phyloP scores from a whole-genome alignment of 495 filamentous ascomycete species.

The Chlorociboria aeruginascens region DNA sequence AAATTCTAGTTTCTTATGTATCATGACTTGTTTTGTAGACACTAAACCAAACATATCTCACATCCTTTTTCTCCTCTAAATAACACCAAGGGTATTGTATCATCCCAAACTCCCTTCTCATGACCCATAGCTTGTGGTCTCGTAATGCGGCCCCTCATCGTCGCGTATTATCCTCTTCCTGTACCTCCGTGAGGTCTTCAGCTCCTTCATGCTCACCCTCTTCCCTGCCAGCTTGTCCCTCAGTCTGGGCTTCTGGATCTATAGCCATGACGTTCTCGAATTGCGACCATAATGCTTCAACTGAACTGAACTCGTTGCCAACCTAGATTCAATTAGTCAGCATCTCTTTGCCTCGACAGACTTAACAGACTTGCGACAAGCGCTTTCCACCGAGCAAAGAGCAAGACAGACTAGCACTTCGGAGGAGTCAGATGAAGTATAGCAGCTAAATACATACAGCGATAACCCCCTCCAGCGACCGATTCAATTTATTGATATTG shows the following conservation, averaged over 20 bases:
- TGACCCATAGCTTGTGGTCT: constrained; percentile 2
- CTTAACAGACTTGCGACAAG: too few species aligned
- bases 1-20: constrained; percentile 16
- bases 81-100: constrained; percentile 22
- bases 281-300: constrained; percentile 92
- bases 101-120: constrained; percentile 7
- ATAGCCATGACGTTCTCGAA: constrained; percentile 95
- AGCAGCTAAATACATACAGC: constrained; percentile 38
- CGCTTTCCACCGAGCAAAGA: too few species aligned
- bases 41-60: constrained; percentile 7
- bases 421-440: too few species aligned
- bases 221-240: constrained; percentile 26
- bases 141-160: background rate
- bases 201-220: background rate
- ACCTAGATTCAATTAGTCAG: constrained; percentile 41
- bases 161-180: constrained; percentile 6
- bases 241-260: constrained; percentile 40
- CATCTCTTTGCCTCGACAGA: too few species aligned
- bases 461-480: constrained; percentile 84
- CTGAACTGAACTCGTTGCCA: constrained; percentile 92
- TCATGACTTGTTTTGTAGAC: constrained; percentile 16
- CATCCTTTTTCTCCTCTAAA: background rate
- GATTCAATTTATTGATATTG: constrained; percentile 92
- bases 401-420: too few species aligned
- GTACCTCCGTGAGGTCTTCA: constrained; percentile 16